Conservation (phyloP, 2,329 filamentous ascomycete genomes). For the Penicillium sp. region DNA sequence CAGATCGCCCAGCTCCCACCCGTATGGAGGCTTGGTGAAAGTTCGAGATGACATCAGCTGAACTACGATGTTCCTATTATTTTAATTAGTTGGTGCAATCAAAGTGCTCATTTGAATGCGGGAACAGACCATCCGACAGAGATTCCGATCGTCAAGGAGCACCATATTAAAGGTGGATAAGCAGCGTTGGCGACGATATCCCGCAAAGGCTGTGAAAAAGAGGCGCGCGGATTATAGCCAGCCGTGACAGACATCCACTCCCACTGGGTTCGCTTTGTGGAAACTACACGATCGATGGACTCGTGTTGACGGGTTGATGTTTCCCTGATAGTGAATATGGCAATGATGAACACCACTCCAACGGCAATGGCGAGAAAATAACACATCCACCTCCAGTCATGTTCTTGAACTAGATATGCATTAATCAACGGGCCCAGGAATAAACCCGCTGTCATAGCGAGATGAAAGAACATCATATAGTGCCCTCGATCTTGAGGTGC, state of each 20-base stretch:
- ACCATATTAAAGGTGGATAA: constrained; percentile 31
- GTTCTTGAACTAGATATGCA: constrained; percentile 26
- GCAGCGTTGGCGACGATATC: constrained; percentile 25
- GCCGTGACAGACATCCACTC: constrained; percentile 26
- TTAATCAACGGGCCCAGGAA: constrained; percentile 41
- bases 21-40: constrained; percentile 29
- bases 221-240: constrained; percentile 25
- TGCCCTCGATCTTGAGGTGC: constrained; percentile 36
- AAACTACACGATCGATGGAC: background rate
- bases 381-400: constrained; percentile 31
- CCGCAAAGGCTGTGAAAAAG: constrained; percentile 23
- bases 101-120: background rate
- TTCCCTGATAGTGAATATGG: constrained; percentile 26
- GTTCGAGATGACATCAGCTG: constrained; percentile 29
- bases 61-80: constrained; percentile 31
- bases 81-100: background rate
- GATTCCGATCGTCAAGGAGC: constrained; percentile 28
- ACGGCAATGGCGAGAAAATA: constrained; percentile 26
- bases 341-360: constrained; percentile 17
- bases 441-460: constrained; percentile 37
- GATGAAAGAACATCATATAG: constrained; percentile 42
- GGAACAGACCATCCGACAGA: constrained; percentile 27
- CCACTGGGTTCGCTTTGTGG: constrained; percentile 10
- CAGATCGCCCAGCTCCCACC: constrained; percentile 25
- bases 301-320: constrained; percentile 18